phyloP scores from a whole-genome alignment of 495 filamentous ascomycete species.

The Aspergillus asperescens region DNA sequence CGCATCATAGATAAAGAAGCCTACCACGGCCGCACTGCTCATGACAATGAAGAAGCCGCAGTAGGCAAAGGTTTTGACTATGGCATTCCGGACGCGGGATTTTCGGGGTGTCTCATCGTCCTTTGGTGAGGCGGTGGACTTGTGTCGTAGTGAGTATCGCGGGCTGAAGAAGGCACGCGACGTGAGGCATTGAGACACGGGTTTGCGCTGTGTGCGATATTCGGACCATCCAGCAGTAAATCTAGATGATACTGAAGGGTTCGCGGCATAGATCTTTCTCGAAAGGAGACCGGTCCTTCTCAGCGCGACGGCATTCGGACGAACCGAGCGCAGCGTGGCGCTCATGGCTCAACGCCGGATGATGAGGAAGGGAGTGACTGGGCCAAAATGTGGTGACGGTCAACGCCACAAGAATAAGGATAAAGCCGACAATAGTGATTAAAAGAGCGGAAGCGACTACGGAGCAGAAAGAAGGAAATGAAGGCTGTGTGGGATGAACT shows the following conservation, averaged over 20 bases:
- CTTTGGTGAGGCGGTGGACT: constrained; percentile 23
- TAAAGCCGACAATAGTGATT: constrained; percentile 3
- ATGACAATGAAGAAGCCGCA: constrained; percentile 56
- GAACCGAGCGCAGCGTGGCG: constrained; percentile 36
- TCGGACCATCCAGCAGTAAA: constrained; percentile 20
- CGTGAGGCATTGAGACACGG: constrained; percentile 23
- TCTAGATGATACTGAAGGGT: constrained; percentile 6
- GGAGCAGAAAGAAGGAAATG: background rate
- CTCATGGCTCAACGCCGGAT: constrained; percentile 26
- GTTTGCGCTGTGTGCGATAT: constrained; percentile 19
- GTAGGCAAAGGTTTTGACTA: constrained; percentile 49
- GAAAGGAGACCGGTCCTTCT: constrained; percentile 29
- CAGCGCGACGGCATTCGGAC: constrained; percentile 30
- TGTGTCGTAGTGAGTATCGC: constrained; percentile 23
- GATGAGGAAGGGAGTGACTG: background rate
- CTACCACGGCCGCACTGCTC: constrained; percentile 53
- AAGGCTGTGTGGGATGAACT: background rate
- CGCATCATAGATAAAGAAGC: constrained; percentile 93
- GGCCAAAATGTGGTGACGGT: background rate
- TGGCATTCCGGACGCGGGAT: constrained; percentile 16
- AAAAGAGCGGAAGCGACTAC: background rate
- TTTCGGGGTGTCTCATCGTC: constrained; percentile 3
- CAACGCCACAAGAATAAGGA: constrained; percentile 5
- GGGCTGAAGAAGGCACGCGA: constrained; percentile 24
- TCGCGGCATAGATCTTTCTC: constrained; percentile 20